Base-by-base conservation (phyloP, 148 eudicot genomes). In the Fagopyrum tataricum region DNA sequence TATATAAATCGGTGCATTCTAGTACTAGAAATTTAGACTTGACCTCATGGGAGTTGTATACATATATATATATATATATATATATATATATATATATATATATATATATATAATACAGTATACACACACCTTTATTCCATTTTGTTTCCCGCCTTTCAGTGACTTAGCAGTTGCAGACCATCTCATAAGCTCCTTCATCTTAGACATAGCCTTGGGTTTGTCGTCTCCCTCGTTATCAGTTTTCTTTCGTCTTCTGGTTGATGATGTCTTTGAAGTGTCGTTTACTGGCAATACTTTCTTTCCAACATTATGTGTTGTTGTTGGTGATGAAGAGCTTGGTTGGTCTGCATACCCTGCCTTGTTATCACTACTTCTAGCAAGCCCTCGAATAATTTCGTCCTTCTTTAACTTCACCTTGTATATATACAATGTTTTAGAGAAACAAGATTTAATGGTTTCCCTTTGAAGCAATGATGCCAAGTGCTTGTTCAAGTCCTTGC, bases 111-210 rank as follows among this genome's bases (percentile, higher is more conserved):
- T 18, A 4, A 15, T 39, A 14, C 39, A 17, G 10, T 44, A 49
- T 41, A 42, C n/a, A 13, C 46, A 68, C 72, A 93, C 97, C 98
- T 89, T 89, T 83, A 79, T 71, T 4, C 89, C 79, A 46, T 78
- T 75, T 62, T 83, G 83, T 58, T 87, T 90, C 18, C 84, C 89
- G 51, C 87, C 85, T 71, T 82, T 89, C 42, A 87, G 86, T 74
- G 88, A 80, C 66, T 87, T 94, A 6, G 86, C 80, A 64, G 87
- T 86, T 77, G 98, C 97, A 72, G 98, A 97, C 97, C 92, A 85
- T 88, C 80, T 89, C 51, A 89, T n/a, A 9, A 94, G 82, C 79
- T 89, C 96, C 80, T 88, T 94, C 91, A 94, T 84, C 69, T 82
- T 89, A 10, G 88, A 75, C 80, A 88, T 64, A 42, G 84, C 75